Base-by-base conservation (phyloP, 2,329 filamentous ascomycete genomes). In the Thelonectria blattea region DNA sequence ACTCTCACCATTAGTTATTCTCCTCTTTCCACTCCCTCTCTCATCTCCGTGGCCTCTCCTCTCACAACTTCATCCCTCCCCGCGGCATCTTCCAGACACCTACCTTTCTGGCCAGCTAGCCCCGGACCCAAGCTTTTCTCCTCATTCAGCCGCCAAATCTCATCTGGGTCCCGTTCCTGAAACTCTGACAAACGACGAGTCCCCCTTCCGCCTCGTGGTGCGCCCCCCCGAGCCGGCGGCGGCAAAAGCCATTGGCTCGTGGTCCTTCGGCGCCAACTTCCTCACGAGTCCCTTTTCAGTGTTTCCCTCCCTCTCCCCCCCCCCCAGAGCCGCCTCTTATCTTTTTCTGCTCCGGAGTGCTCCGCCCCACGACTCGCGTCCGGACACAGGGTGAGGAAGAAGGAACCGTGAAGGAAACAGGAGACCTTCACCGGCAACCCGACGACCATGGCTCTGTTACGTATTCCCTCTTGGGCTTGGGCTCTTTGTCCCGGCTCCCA, bases 221-320 rank as follows among this genome's bases (percentile, higher is more conserved):
- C 34, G n/a, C n/a, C n/a, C 34, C 12, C 4, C 15, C 12, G 15
- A 54, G 51, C 8, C 34, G 11, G 3, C 47, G 15, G 8, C 41
- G 50, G 55, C 47, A 41, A 41, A 24, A 41, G 52, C 45, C 32
- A 70, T 69, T 69, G 67, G 68, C 60, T 37, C 42, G 41, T 47
- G 45, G 15, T 10, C 2, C 45, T 24, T 27, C 14, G 12, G 45
- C 12, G 20, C n/a, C 45, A 14, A 22, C 18, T 11, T 11, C 14
- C 15, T 30, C 12, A 7, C 18, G 20, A 34, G 32, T 65, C 27
- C 6, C 27, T 30, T 30, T 30, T 30, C 27, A 30, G 52, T 7
- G 43, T 56, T 49, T 56, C 50, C 46, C 48, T 42, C n/a, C 18
- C 50, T 43, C 48, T 42, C n/a, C 18, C 43, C 32, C 27, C 47